Evolutionary conservation across 495 filamentous ascomycete genomes (phyloP).

Genomic region (Cercophora newfieldiana): DNA sequence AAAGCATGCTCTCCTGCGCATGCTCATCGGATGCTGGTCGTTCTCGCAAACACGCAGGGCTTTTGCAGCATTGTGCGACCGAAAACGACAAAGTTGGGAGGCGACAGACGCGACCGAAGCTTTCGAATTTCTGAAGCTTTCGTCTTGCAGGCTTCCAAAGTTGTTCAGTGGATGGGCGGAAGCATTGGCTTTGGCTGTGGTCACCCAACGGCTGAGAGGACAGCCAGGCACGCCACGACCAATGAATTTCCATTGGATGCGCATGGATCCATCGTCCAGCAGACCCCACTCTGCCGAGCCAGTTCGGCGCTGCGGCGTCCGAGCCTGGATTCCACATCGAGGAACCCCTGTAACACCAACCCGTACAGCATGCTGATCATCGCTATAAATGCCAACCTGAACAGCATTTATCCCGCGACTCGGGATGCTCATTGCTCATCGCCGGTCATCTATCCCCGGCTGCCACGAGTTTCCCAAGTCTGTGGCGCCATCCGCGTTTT

Average conservation of each 20-base stretch:
- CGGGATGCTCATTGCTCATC: not conserved
- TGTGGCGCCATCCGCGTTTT: not conserved
- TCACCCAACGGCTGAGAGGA: constrained; percentile 15
- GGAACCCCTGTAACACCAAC: not conserved
- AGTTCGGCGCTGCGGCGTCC: constrained; percentile 21
- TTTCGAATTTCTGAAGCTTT: not conserved
- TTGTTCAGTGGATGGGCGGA: not conserved
- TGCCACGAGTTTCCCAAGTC: constrained; percentile 5
- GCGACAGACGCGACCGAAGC: not conserved
- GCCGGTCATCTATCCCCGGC: not conserved
- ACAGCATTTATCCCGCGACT: not conserved
- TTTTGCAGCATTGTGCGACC: constrained; percentile 24
- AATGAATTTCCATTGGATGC: not conserved
- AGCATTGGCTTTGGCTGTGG: not conserved
- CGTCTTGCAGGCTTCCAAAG: not conserved
- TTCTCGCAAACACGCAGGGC: constrained; percentile 7
- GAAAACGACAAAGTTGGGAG: not conserved
- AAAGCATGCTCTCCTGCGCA: constrained; percentile 29
- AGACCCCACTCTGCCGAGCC: constrained; percentile 28
- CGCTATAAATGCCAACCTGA: not conserved
- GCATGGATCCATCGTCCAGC: not conserved
- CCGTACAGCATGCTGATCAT: not conserved
- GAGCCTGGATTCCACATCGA: constrained; percentile 2
- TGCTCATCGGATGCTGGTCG: constrained; percentile 17
- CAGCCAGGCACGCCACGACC: constrained; percentile 21